Percentiles rank a stretch among this genome's conserved stretches.
These are phyloP conservation scores for Xylaria sp. DNA, from an alignment of 2,329 filamentous ascomycete genomes.

Conservation along the genomic window DNA sequence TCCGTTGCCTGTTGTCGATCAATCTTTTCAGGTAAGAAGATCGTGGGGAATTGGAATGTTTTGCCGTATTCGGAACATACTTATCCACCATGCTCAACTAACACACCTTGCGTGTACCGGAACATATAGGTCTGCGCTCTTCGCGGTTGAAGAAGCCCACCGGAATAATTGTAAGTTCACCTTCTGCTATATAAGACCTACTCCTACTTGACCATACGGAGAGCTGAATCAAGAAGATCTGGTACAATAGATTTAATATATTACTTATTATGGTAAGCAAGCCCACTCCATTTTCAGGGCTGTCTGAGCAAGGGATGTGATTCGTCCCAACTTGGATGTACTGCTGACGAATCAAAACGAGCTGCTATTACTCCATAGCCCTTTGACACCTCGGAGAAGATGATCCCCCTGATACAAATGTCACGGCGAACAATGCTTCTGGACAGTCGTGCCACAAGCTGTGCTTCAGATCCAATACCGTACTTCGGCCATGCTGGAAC, in stretches of 20 bases:
- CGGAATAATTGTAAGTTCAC: not conserved
- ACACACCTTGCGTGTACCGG: not conserved
- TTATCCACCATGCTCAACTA: not conserved
- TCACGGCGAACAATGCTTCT: slow-evolving; percentile 31
- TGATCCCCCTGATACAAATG: slow-evolving; percentile 36
- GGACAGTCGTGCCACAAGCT: slow-evolving; percentile 39
- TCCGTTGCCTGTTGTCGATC: slow-evolving; percentile 26
- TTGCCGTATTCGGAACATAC: not conserved
- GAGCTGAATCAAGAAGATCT: not conserved
- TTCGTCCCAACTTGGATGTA: slow-evolving; percentile 18
- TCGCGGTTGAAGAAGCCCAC: not conserved
- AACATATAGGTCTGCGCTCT: not conserved
- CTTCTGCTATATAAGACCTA: not conserved
- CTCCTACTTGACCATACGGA: not conserved
- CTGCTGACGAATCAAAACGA: slow-evolving; percentile 26
- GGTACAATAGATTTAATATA: not conserved
- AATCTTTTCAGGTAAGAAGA: slow-evolving; percentile 32
- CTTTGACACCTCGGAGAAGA: slow-evolving; percentile 7
- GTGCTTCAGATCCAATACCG: slow-evolving; percentile 39
- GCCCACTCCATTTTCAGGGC: not conserved
- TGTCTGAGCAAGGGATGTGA: slow-evolving; percentile 16
- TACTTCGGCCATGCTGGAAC: too few species aligned
- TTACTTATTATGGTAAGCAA: slow-evolving; percentile 1
- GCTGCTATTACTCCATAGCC: not conserved
- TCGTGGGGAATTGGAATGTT: slow-evolving; percentile 20